A percentile compares a stretch with the other conserved stretches of the same genome.
These are phyloP conservation scores for Podila clonocystis DNA, from an alignment of 192 early-diverging fungal genomes.

Conservation along the genomic window DNA sequence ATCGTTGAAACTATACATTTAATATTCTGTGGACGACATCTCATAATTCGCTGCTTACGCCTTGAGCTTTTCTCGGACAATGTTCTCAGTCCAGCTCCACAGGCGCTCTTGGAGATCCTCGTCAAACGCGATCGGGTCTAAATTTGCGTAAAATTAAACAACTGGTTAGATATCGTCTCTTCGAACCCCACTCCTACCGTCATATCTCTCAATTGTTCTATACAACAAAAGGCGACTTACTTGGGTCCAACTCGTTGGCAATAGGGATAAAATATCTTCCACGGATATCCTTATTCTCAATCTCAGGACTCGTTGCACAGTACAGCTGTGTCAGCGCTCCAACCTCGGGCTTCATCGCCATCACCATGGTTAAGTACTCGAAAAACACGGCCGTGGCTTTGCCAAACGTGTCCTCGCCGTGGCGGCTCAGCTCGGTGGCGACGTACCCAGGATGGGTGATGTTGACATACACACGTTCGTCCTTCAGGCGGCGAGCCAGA, in stretches of 20 bases:
- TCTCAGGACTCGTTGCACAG: constrained; percentile 60
- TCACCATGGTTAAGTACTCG: background rate
- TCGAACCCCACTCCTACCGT: background rate
- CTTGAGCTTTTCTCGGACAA: constrained; percentile 1
- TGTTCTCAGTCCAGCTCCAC: constrained; percentile 1
- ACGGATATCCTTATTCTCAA: constrained; percentile 53
- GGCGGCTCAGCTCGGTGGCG: constrained; percentile 51
- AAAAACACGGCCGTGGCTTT: background rate
- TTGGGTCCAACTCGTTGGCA: background rate
- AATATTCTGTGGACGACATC: too few relatives aligned
- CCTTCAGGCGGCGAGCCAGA: constrained; percentile 42
- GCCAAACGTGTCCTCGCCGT: background rate
- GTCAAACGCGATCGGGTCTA: background rate
- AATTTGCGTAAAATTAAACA: background rate
- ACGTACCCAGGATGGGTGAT: constrained; percentile 42
- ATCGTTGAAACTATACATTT: too few relatives aligned
- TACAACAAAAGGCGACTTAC: background rate
- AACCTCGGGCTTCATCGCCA: constrained; percentile 26
- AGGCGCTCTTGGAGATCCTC: background rate
- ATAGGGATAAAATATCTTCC: constrained; percentile 29
- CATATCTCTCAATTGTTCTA: background rate
- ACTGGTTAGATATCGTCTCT: background rate
- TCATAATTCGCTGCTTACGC: background rate
- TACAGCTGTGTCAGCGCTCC: constrained; percentile 61
- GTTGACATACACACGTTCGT: constrained; percentile 20